These are phyloP conservation scores for Myxozyma melibiosi DNA, from an alignment of 805 yeast species.

Conservation along the genomic window DNA sequence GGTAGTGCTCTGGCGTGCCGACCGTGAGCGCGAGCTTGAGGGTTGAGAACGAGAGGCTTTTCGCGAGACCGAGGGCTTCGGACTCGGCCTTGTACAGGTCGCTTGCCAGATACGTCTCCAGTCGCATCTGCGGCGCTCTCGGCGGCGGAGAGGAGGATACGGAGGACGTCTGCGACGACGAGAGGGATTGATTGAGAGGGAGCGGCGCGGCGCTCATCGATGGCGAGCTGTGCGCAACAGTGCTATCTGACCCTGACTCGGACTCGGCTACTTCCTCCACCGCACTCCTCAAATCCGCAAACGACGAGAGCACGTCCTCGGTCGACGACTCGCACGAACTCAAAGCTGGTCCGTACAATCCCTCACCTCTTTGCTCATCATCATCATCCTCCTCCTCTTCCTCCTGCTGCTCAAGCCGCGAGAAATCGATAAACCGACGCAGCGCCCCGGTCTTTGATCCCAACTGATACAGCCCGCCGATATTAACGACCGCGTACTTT, in stretches of 20 bases:
- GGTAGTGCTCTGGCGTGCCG: constrained; percentile 25
- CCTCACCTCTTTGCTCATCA: no score
- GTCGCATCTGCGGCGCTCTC: neutral
- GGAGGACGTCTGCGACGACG: no score
- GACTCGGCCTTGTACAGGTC: constrained; percentile 12
- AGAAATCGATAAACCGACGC: constrained; percentile 3
- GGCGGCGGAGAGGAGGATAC: no score
- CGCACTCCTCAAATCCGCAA: neutral
- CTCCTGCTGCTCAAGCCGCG: no score
- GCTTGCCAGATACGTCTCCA: constrained; percentile 5
- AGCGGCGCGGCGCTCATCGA: neutral
- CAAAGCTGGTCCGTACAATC: no score
- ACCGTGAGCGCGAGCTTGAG: constrained; percentile 21
- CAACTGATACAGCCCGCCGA: constrained; percentile 23
- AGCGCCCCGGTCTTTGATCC: constrained; percentile 12
- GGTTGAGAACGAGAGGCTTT: constrained; percentile 17
- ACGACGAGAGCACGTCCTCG: neutral
- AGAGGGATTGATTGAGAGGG: no score
- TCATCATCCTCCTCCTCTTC: neutral
- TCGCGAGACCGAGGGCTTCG: constrained; percentile 4
- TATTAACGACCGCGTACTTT: constrained; percentile 26
- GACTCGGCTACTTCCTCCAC: neutral
- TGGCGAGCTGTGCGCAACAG: no score
- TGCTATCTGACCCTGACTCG: no score
- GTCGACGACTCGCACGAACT: no score